These are phyloP conservation scores for Diospyros kaki DNA, from an alignment of 148 eudicot species.

Conservation along the genomic window DNA sequence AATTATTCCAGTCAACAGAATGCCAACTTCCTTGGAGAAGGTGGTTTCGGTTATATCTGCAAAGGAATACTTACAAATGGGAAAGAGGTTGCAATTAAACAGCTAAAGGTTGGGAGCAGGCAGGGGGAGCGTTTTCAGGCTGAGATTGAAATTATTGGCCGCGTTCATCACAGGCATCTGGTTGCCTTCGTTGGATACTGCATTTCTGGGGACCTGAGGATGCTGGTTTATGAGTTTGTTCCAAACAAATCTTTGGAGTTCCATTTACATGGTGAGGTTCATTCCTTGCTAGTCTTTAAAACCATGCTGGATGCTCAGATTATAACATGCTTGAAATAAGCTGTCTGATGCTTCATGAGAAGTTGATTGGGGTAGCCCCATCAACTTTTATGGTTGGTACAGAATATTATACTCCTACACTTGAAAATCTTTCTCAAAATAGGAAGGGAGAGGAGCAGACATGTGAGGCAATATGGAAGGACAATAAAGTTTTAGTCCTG, in stretches of 20 bases:
- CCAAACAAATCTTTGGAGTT: conserved; percentile 70
- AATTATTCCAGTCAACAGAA: conserved; percentile 59
- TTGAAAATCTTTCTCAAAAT: not conserved
- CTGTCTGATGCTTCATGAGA: not conserved
- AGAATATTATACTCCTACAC: not conserved
- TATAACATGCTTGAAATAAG: not conserved
- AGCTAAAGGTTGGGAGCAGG: conserved; percentile 66
- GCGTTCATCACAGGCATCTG: conserved; percentile 72
- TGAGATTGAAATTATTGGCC: conserved; percentile 73
- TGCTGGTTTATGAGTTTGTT: conserved; percentile 79
- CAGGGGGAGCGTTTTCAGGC: conserved; percentile 95
- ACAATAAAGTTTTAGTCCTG: not conserved
- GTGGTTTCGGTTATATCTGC: conserved; percentile 78
- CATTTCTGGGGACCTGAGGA: conserved; percentile 50
- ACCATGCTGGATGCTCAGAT: not conserved
- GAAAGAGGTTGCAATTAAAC: conserved; percentile 70
- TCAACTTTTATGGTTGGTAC: no score
- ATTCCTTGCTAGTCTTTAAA: not conserved
- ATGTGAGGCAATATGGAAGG: no score
- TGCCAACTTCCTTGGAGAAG: conserved; percentile 70
- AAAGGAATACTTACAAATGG: conserved; percentile 61
- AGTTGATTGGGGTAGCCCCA: no score
- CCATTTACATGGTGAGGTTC: conserved; percentile 67
- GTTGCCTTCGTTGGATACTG: conserved; percentile 79
- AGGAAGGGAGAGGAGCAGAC: not conserved